phyloP scores from a whole-genome alignment of 306 rosid species.

The Prinsepia uniflora region DNA sequence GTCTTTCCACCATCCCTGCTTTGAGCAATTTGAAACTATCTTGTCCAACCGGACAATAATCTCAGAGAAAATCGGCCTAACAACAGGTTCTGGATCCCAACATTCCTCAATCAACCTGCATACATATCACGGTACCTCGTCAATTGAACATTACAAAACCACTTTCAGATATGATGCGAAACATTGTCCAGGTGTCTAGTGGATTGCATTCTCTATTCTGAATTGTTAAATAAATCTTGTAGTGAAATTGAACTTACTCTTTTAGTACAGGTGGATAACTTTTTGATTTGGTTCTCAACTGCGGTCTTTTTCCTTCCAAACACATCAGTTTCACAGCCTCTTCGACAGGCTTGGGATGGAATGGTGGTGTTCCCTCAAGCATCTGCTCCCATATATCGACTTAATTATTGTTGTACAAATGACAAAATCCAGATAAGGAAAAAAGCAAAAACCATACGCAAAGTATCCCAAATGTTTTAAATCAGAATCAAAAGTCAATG shows the following conservation, averaged over 20 bases:
- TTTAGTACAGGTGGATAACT: constrained; percentile 77
- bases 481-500: neutral
- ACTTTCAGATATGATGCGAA: neutral
- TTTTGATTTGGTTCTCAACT: constrained; percentile 71
- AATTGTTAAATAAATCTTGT: neutral
- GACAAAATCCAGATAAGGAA: neutral
- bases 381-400: constrained; percentile 44
- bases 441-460: constrained; percentile 2
- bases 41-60: constrained; percentile 71
- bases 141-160: neutral
- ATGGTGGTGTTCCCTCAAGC: constrained; percentile 78
- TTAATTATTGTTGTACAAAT: neutral
- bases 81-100: constrained; percentile 75
- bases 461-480: constrained; percentile 1
- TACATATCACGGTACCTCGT: neutral
- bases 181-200: neutral
- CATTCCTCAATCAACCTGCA: constrained; percentile 94
- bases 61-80: constrained; percentile 89
- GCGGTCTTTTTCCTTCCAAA: constrained; percentile 75
- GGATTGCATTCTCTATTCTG: neutral
- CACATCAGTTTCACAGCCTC: constrained; percentile 65
- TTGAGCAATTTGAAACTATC: constrained; percentile 80
- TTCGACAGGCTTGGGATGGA: constrained; percentile 65
- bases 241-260: constrained; percentile 59
- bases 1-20: constrained; percentile 99